Evolutionary conservation across 1,284 basidiomycete genomes (phyloP).

Genomic region (Trichosporon faecale): DNA sequence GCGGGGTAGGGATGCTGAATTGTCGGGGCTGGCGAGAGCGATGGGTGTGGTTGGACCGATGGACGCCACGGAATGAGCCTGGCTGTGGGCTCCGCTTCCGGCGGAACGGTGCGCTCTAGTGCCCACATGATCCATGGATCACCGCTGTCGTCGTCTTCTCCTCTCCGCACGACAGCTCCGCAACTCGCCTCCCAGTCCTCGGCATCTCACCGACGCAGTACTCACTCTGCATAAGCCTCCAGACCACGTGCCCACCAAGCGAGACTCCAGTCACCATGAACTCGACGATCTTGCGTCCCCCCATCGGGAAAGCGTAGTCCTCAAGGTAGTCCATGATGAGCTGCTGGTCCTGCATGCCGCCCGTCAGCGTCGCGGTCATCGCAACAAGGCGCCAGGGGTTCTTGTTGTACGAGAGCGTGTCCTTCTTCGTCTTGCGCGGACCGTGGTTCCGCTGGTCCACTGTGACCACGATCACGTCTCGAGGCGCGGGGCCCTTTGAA

Average conservation of each 20-base stretch:
- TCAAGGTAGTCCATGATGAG: slow-evolving; percentile 79
- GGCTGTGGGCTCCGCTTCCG: background rate
- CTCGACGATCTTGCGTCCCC: slow-evolving; percentile 62
- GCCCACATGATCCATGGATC: too few relatives aligned
- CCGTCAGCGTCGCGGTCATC: slow-evolving; percentile 19
- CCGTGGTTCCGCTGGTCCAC: slow-evolving; percentile 75
- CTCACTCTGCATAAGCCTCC: slow-evolving; percentile 21
- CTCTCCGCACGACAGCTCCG: background rate
- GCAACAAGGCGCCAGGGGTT: slow-evolving; percentile 60
- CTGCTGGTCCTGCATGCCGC: slow-evolving; percentile 60
- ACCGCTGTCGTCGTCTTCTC: background rate
- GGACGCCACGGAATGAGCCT: background rate
- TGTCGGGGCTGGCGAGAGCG: background rate
- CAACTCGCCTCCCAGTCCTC: too few relatives aligned
- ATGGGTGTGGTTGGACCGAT: background rate
- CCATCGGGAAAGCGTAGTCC: slow-evolving; percentile 70
- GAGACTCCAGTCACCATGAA: slow-evolving; percentile 62
- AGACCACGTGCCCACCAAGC: slow-evolving; percentile 50
- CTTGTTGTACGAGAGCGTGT: slow-evolving; percentile 62
- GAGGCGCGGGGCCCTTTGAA: slow-evolving; percentile 18
- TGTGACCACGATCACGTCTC: slow-evolving; percentile 48
- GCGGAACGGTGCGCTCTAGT: background rate
- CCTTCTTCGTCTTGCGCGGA: slow-evolving; percentile 41
- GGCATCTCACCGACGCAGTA: too few relatives aligned
- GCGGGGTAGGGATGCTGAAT: background rate